phyloP scores from a whole-genome alignment of 768 basidiomycete genomes.

The Pleurotus salmoneostramineus region DNA sequence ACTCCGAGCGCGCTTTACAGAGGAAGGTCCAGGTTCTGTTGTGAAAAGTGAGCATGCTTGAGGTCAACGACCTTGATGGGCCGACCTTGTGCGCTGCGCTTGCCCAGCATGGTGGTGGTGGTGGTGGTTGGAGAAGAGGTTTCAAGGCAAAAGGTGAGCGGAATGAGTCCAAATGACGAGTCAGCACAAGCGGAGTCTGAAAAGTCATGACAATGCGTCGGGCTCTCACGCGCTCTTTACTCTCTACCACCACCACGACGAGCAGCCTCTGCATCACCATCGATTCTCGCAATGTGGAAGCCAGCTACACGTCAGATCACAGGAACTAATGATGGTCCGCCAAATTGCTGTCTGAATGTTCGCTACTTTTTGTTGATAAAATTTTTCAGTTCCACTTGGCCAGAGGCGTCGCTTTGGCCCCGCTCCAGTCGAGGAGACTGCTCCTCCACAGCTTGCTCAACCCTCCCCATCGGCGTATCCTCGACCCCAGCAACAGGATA shows the following conservation, averaged over 20 bases:
- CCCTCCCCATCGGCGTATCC: slow-evolving; percentile 86
- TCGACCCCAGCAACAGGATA: slow-evolving; percentile 48
- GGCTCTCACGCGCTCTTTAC: slow-evolving; percentile 20
- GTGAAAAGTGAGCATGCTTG: not conserved
- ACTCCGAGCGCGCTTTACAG: slow-evolving; percentile 41
- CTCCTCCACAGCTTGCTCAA: slow-evolving; percentile 82
- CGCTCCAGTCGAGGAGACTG: slow-evolving; percentile 74
- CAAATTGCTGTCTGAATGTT: slow-evolving; percentile 12
- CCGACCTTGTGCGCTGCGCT: slow-evolving; percentile 37
- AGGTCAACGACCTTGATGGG: not conserved
- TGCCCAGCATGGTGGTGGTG: slow-evolving; percentile 27
- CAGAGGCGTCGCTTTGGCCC: slow-evolving; percentile 90
- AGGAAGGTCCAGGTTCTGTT: slow-evolving; percentile 21
- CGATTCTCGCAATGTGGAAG: slow-evolving; percentile 59
- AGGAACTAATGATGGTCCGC: slow-evolving; percentile 87
- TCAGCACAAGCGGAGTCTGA: slow-evolving; percentile 28
- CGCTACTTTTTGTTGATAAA: no score
- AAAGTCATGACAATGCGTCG: slow-evolving; percentile 14
- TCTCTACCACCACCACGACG: slow-evolving; percentile 15
- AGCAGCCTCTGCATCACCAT: not conserved
- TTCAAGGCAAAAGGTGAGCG: not conserved
- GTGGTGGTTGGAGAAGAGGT: not conserved
- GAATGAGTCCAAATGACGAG: not conserved
- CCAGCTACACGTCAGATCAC: slow-evolving; percentile 87
- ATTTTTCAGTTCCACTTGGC: slow-evolving; percentile 67